Base-by-base conservation (phyloP, 352 stramenopile species). In the Aphanomyces invadans region DNA sequence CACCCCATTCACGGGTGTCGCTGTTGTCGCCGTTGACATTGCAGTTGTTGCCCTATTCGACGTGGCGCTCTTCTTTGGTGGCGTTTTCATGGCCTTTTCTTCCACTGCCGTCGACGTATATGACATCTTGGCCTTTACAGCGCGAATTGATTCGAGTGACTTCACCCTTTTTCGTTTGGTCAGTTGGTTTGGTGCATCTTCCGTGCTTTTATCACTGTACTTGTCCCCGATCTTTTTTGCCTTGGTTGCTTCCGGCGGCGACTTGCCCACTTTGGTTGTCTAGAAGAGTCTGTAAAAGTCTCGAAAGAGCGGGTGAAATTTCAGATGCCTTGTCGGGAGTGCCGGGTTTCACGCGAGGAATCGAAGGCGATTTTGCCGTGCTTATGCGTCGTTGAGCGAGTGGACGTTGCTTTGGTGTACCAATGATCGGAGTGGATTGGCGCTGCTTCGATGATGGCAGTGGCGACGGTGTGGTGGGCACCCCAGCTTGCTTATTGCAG, bases 181-280 rank as follows among this genome's bases (percentile, higher is more conserved):
- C n/a, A n/a, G n/a, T n/a, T n/a, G n/a, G n/a, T n/a, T n/a, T n/a
- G 15, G 36, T 42, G 36, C 7, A 42, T 15, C 7, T 42, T 42
- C 36, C 36, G 7, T 42, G 7, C 36, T 42, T 42, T 42, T 42
- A 7, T 42, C 36, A 15, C 36, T 42, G 36, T 15, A 42, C 36
- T 42, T 42, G 60, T 28, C 25, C n/a, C 28, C 9, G 42, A 29
- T 39, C 7, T 33, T 56, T 67, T 67, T 67, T 31, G 49, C 31
- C 49, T 57, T 57, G 49, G 4, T 31, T 17, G 12, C 19, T 56
- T 3, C 28, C 19, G 19, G 31, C 19, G 26, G 46, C 46, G n/a
- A n/a, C n/a, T n/a, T n/a, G n/a, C n/a, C n/a, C n/a, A n/a, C n/a
- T n/a, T n/a, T n/a, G n/a, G n/a, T n/a, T n/a, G n/a, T n/a, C n/a